Evolutionary conservation across 352 stramenopile species (phyloP), one percentile per base, ranked within the genome.

Genomic region (Globisporangium splendens): DNA sequence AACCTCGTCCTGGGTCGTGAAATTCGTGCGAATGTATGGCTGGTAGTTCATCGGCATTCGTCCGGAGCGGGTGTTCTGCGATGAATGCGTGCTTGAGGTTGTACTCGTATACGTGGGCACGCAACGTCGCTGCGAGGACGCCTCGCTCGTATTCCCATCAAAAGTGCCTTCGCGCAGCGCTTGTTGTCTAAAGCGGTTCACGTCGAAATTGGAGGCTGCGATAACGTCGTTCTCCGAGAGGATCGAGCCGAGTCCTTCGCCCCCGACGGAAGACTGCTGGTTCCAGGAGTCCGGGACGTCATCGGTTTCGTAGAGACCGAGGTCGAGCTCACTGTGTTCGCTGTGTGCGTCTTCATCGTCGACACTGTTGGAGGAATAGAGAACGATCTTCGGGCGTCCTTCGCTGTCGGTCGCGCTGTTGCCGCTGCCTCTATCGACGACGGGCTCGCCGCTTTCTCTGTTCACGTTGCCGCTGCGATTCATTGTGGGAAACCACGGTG

Each of bases 261-360:
- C 59, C 3, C 22, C 51, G 38, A 65, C 60, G 15, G 59, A 65
- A 51, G 60, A 60, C 21, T 55, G 59, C 33, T 65, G 50, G 50
- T 63, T 39, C 47, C 50, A 61, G 54, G 54, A 54, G 33, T 69
- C 70, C 0, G 62, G 46, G 0, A 65, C 54, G 10, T 85, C 73
- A 21, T 90, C 75, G 17, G 61, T 75, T 47, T 90, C 75, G 63
- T 88, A 88, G 3, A 86, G 59, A 53, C 82, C 77, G 20, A 86
- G 55, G 43, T 88, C 77, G 28, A 88, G 69, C 50, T 90, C 78
- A 43, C 75, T 84, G 51, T 84, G 63, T 1, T 88, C 78, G 49
- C 75, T 84, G 51, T 82, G 63, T 1, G 57, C 56, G 50, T 78
- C 75, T 53, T 65, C 63, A 41, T 79, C 66, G 42, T 70, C 60